phyloP scores from a whole-genome alignment of 78 protist species.

The Dictyostelium intermedium region DNA sequence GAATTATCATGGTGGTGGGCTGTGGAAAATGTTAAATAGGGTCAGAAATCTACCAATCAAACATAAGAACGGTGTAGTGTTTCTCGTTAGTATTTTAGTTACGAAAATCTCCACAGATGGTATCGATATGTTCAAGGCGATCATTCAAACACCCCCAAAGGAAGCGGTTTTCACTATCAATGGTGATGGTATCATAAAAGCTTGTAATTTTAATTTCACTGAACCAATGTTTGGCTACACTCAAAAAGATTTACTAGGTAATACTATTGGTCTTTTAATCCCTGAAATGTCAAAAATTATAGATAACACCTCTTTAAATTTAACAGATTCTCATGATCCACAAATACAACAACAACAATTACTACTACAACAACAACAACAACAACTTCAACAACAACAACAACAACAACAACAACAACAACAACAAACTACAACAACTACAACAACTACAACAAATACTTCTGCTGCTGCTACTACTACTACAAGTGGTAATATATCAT shows the following conservation, averaged over 20 bases:
- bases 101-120: constrained; percentile 40
- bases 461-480: background rate
- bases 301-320: background rate
- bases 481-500: background rate
- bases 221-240: constrained; percentile 68
- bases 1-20: constrained; percentile 54
- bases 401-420: background rate
- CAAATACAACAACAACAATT: background rate
- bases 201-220: constrained; percentile 56
- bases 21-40: constrained; percentile 22
- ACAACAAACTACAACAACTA: background rate
- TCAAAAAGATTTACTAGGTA: constrained; percentile 47
- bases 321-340: background rate
- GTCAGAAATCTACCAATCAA: constrained; percentile 57
- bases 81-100: constrained; percentile 19
- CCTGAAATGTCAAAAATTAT: constrained; percentile 49
- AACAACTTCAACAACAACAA: background rate
- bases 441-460: background rate
- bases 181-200: constrained; percentile 40
- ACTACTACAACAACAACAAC: background rate
- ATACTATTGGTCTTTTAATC: constrained; percentile 33
- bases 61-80: constrained; percentile 52
- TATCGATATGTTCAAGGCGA: constrained; percentile 42
- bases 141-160: constrained; percentile 55
- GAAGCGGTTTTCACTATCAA: constrained; percentile 45